Evolutionary conservation across 2,329 filamentous ascomycete genomes (phyloP).

Genomic region (Hyphodiscus sp.): DNA sequence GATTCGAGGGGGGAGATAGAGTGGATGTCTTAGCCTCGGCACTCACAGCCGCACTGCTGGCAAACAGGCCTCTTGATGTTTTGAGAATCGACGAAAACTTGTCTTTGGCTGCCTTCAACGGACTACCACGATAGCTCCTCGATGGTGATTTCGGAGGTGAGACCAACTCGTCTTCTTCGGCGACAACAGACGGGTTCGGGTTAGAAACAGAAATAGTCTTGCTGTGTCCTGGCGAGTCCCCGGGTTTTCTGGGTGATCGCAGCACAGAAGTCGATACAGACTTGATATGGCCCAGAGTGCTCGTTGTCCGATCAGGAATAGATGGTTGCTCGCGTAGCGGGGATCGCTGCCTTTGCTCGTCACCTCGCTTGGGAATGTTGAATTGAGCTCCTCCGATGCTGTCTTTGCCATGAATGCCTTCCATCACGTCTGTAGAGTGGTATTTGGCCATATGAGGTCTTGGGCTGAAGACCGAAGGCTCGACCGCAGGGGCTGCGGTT

Average conservation of each 20-base stretch:
- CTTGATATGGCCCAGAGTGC: conserved; percentile 48
- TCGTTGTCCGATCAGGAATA: conserved; percentile 26
- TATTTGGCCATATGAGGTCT: conserved; percentile 53
- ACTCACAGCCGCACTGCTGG: conserved; percentile 62
- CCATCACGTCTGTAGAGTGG: conserved; percentile 55
- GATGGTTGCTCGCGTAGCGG: conserved; percentile 23
- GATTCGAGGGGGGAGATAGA: conserved; percentile 46
- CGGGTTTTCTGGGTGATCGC: conserved; percentile 40
- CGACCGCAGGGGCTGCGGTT: conserved; percentile 16
- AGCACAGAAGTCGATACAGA: conserved; percentile 57
- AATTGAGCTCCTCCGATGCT: conserved; percentile 44
- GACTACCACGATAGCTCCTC: conserved; percentile 60
- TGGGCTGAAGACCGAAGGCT: conserved; percentile 34
- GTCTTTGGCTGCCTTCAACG: conserved; percentile 85
- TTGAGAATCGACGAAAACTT: conserved; percentile 88
- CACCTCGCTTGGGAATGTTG: conserved; percentile 36
- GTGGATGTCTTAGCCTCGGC: conserved; percentile 55
- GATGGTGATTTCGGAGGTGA: conserved; percentile 46
- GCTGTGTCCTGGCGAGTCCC: conserved; percentile 34
- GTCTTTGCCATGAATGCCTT: conserved; percentile 44
- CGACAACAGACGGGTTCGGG: conserved; percentile 48
- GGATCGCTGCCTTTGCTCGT: conserved; percentile 28
- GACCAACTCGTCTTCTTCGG: conserved; percentile 24
- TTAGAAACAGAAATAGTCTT: conserved; percentile 59
- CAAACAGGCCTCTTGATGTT: conserved; percentile 78